Evolutionary conservation across 768 basidiomycete species (phyloP).

Genomic region (Collybia sordida): DNA sequence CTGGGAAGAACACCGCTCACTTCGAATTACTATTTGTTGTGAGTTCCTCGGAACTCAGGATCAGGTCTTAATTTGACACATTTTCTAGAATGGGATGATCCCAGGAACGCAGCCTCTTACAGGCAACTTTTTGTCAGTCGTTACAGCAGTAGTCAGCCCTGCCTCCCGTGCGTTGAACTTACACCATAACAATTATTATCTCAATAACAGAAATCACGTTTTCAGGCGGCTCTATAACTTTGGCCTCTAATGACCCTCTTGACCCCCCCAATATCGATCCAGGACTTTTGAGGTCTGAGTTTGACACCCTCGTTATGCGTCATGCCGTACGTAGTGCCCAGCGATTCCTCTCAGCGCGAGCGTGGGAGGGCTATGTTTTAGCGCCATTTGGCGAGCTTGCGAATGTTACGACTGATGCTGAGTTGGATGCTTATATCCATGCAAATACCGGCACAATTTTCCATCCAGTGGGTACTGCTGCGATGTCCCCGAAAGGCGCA

Average conservation of each 20-base stretch:
- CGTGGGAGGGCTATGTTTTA: slow-evolving; percentile 6
- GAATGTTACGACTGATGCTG: slow-evolving; percentile 9
- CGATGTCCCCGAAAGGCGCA: slow-evolving; percentile 23
- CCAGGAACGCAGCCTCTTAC: background rate
- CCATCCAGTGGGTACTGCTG: slow-evolving; percentile 22
- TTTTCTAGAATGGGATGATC: background rate
- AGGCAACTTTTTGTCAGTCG: background rate
- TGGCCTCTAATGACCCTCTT: background rate
- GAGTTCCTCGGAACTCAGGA: background rate
- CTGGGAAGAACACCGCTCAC: slow-evolving; percentile 23
- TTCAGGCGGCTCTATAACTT: background rate
- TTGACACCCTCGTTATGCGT: slow-evolving; percentile 9
- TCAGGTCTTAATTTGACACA: background rate
- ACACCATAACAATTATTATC: background rate
- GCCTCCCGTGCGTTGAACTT: background rate
- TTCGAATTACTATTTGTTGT: slow-evolving; percentile 14
- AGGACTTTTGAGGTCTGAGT: background rate
- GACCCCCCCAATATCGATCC: background rate
- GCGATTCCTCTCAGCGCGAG: slow-evolving; percentile 3
- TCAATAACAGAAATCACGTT: background rate
- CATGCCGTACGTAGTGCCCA: slow-evolving; percentile 13
- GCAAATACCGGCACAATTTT: slow-evolving; percentile 12
- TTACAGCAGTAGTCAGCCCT: background rate
- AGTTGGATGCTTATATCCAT: slow-evolving; percentile 20
- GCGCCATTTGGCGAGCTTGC: slow-evolving; percentile 5